Percentiles rank a stretch among this genome's conserved stretches.
phyloP scores from a whole-genome alignment of 2,329 filamentous ascomycete species.

The Trichophyton simii region DNA sequence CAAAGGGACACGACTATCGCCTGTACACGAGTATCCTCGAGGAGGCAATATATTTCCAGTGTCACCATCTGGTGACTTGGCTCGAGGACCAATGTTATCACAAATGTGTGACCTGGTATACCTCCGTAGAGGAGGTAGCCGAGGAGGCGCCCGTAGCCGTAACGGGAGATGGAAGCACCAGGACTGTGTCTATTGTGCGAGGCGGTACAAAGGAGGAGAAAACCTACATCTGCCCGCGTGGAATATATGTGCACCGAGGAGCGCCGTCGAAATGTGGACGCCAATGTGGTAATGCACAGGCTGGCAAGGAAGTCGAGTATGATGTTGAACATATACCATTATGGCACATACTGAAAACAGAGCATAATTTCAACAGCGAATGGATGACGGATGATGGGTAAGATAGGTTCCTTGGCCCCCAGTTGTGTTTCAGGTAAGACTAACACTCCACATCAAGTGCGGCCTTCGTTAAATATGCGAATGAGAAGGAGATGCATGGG shows the following conservation, averaged over 20 bases:
- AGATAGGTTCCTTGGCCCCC: background rate
- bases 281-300: slow-evolving; percentile 8
- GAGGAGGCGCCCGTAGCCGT: too few species aligned
- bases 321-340: background rate
- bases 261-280: slow-evolving; percentile 1
- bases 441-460: background rate
- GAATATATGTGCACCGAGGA: slow-evolving; percentile 4
- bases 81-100: slow-evolving; percentile 8
- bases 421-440: background rate
- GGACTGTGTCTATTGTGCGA: background rate
- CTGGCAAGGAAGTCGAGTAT: background rate
- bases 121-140: background rate
- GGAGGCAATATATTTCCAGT: slow-evolving; percentile 11
- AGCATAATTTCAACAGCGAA: background rate
- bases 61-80: slow-evolving; percentile 5
- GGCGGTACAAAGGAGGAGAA: background rate
- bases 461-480: background rate
- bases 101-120: slow-evolving; percentile 5
- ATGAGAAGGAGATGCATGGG: background rate
- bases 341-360: slow-evolving; percentile 1
- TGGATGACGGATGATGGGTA: slow-evolving; percentile 11
- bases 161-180: background rate
- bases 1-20: slow-evolving; percentile 7
- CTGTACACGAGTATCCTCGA: slow-evolving; percentile 8
- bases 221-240: slow-evolving; percentile 10